Evolutionary conservation across 2,329 filamentous ascomycete species (phyloP), one percentile per base, ranked within the genome.

Genomic region (Diaporthe sp.): DNA sequence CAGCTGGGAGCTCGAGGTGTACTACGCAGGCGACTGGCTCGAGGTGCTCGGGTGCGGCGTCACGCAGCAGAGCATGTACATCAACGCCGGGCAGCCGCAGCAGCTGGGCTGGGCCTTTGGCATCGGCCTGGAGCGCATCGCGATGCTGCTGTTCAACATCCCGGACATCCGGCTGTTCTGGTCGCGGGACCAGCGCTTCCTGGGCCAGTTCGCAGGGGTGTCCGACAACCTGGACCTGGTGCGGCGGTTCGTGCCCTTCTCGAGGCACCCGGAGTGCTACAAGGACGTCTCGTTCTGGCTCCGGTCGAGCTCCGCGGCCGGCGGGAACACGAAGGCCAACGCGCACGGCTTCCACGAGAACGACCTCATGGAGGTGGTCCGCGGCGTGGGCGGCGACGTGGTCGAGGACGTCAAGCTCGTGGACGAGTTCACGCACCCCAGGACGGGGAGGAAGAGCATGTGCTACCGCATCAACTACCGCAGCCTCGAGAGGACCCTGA

Each of bases 231-330:
- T 90, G 22, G 81, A 84, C 58, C 82, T 79, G 58, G 82, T 93
- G 68, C 87, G 84, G 80, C 91, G 91, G 71, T 99, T 98, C 83
- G 89, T 92, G 76, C 94, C 95, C 9, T 98, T 98, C 85, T 98
- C 95, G 78, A 98, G 95, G 84, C 92, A 98, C 83, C 97, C 97
- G 1, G 92, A 93, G 31, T 97, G 95, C 83, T 94, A 94, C 82
- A 96, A 96, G 85, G 97, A 99, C 83, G 94, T 98, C 15, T 94
- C 96, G 0, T 99, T 99, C 84, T 99, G 97, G 97, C 86, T 98
- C 73, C 86, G 84, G 25, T 83, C 86, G 28, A 80, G 84, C 7
- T 86, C 87, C 2, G 84, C 87, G 31, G 88, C 85, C 4, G 88
- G 86, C 17, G 89, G 88, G 39, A 88, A 85, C 72, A 81, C 79